These are phyloP conservation scores for Schizonepeta tenuifolia DNA, from an alignment of 257 asterid genomes.

Conservation along the genomic window DNA sequence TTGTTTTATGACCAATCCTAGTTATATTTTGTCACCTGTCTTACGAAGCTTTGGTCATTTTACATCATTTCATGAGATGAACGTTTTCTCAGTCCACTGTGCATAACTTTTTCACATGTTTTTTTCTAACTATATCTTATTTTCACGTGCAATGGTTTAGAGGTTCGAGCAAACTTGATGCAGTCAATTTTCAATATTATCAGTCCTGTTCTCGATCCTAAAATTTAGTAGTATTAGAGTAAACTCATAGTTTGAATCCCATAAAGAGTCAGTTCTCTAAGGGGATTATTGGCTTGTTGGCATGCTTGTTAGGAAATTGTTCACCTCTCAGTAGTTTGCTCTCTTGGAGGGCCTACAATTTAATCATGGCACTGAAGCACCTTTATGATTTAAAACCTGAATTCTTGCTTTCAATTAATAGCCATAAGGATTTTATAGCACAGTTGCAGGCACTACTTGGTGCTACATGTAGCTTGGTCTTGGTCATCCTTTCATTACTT, in stretches of 20 bases:
- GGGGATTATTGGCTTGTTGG: background rate
- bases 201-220: background rate
- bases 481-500: background rate
- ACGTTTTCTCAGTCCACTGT: conserved; percentile 2
- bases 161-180: background rate
- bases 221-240: background rate
- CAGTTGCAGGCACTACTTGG: background rate
- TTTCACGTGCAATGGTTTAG: background rate
- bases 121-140: background rate
- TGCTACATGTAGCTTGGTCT: conserved; percentile 16
- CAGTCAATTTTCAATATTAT: background rate
- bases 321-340: conserved; percentile 9
- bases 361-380: background rate
- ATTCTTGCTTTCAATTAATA: background rate
- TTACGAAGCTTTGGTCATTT: background rate
- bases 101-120: background rate
- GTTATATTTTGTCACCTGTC: conserved; percentile 6
- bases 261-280: background rate
- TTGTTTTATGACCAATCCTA: background rate
- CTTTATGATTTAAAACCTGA: background rate
- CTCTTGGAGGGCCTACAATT: background rate
- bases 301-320: conserved; percentile 1
- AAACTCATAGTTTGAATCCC: background rate
- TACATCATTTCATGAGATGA: background rate
- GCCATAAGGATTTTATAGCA: conserved; percentile 1